Percentiles rank a stretch among this genome's conserved stretches.
Conservation (phyloP, 257 asterid species). For the Cruciata laevipes region DNA sequence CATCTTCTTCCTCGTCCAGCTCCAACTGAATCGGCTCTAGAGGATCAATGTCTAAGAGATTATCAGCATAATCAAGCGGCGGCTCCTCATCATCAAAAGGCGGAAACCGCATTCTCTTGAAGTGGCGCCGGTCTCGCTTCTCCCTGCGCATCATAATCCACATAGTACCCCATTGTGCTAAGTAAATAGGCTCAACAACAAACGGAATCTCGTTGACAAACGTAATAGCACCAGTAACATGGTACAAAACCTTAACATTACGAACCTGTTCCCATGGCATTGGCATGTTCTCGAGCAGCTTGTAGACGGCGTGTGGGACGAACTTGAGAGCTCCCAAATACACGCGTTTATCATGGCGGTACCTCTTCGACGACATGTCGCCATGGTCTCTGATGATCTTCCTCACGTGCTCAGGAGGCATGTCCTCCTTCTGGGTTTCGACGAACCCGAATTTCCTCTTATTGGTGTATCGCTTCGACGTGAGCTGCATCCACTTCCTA, state of each 20-base stretch:
- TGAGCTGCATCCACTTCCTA: constrained; percentile 94
- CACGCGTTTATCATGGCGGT: constrained; percentile 92
- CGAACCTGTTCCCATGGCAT: constrained; percentile 99
- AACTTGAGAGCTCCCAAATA: constrained; percentile 92
- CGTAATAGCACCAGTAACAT: constrained; percentile 94
- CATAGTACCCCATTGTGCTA: constrained; percentile 99
- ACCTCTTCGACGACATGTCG: constrained; percentile 92
- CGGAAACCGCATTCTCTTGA: constrained; percentile 97
- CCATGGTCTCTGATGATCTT: constrained; percentile 98
- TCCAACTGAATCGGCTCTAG: constrained; percentile 95
- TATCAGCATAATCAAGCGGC: constrained; percentile 93
- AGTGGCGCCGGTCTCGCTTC: constrained; percentile 94
- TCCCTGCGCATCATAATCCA: constrained; percentile 99
- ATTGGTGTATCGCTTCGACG: constrained; percentile 79
- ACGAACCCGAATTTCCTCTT: constrained; percentile 93
- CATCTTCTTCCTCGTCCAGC: constrained; percentile 94
- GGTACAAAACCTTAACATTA: constrained; percentile 87
- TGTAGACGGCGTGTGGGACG: constrained; percentile 96
- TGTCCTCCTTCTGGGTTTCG: constrained; percentile 99
- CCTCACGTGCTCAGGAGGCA: constrained; percentile 97
- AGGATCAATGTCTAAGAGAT: constrained; percentile 92
- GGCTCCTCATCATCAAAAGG: constrained; percentile 99
- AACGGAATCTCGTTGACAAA: constrained; percentile 95
- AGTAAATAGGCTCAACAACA: constrained; percentile 95
- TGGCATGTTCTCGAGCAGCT: constrained; percentile 97